Percentiles rank a stretch among this genome's conserved stretches.
phyloP scores from a whole-genome alignment of 306 rosid genomes.

The Quercus suber region DNA sequence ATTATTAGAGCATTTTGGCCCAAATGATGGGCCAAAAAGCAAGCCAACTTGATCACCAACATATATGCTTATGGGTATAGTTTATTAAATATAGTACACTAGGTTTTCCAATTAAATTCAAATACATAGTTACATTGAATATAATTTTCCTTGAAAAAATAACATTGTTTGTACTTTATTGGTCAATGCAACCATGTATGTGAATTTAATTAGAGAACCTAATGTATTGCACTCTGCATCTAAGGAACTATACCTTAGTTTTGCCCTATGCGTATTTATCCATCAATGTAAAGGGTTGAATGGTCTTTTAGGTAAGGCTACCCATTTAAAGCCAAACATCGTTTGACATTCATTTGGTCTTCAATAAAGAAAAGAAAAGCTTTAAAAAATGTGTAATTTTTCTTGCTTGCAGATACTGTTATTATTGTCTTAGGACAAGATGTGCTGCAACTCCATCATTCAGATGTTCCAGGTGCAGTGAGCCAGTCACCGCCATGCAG shows the following conservation, averaged over 20 bases:
- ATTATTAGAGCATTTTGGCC: too few relatives aligned
- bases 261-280: background rate
- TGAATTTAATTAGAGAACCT: too few relatives aligned
- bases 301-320: background rate
- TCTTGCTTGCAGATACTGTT: conserved; percentile 69
- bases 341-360: conserved; percentile 11
- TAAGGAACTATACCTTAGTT: too few relatives aligned
- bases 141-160: too few relatives aligned
- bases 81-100: too few relatives aligned
- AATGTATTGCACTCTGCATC: too few relatives aligned
- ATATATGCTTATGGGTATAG: background rate
- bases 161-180: too few relatives aligned
- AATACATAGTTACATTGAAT: too few relatives aligned
- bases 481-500: conserved; percentile 83
- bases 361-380: background rate
- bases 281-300: background rate
- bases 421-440: conserved; percentile 92
- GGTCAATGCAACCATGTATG: too few relatives aligned
- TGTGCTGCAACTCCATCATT: conserved; percentile 84
- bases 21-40: background rate
- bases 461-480: conserved; percentile 88
- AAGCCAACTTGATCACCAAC: background rate
- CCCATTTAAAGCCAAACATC: background rate
- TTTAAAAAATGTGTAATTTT: background rate
- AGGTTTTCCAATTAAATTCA: too few relatives aligned